A percentile compares a stretch with the other conserved stretches of the same genome.
These are phyloP conservation scores for Phytophthora colocasiae DNA, from an alignment of 352 stramenopile genomes.

Conservation along the genomic window DNA sequence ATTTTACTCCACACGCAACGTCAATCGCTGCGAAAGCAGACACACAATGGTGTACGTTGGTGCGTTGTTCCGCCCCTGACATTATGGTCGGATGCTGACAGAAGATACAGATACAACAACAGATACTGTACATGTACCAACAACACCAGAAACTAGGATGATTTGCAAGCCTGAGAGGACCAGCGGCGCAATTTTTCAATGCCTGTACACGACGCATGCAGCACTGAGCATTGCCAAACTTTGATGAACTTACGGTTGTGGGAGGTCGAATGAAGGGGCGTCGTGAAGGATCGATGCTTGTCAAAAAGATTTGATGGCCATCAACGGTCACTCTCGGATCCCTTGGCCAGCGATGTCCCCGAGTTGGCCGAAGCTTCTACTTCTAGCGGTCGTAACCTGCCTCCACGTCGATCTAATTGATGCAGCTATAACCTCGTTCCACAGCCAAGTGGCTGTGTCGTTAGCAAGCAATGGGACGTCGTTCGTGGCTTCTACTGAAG, in stretches of 20 bases:
- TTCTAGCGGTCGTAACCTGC: slow-evolving; percentile 5
- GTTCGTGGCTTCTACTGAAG: slow-evolving; percentile 16
- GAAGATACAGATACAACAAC: no score
- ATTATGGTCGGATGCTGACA: not conserved
- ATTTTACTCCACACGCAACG: not conserved
- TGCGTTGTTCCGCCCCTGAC: not conserved
- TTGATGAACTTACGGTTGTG: no score
- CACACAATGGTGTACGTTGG: not conserved
- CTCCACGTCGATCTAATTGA: slow-evolving; percentile 3
- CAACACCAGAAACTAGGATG: not conserved
- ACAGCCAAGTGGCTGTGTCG: slow-evolving; percentile 21
- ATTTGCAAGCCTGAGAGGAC: not conserved
- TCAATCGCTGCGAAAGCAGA: not conserved
- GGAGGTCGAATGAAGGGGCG: no score
- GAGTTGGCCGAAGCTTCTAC: not conserved
- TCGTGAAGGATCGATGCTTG: slow-evolving; percentile 1
- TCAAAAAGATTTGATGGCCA: slow-evolving; percentile 16
- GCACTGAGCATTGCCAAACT: no score
- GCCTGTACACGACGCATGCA: not conserved
- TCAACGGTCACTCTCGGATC: slow-evolving; percentile 24
- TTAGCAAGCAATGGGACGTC: slow-evolving; percentile 20
- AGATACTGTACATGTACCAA: no score
- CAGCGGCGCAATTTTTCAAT: not conserved
- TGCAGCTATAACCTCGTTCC: slow-evolving; percentile 8
- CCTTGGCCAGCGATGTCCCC: not conserved